Evolutionary conservation across 305 asterid species (phyloP).

Genomic region (Solanum hybrid): DNA sequence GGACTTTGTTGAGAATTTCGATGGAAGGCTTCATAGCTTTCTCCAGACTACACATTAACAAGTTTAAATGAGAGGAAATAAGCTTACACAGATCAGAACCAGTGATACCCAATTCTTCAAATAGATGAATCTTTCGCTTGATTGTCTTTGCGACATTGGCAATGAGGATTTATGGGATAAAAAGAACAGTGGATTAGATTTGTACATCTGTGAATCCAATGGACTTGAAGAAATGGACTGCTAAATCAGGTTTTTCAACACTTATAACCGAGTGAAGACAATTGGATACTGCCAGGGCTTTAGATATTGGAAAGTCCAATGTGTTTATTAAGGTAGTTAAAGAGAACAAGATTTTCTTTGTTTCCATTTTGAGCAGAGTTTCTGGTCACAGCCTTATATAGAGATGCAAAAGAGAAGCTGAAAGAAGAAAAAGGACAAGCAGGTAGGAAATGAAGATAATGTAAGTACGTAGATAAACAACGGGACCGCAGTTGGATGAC

Average conservation of each 20-base stretch:
- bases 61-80: constrained; percentile 6
- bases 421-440: background rate
- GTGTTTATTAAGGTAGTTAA: constrained; percentile 12
- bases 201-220: constrained; percentile 19
- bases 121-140: constrained; percentile 16
- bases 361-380: background rate
- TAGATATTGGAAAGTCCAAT: constrained; percentile 1
- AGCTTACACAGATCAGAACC: constrained; percentile 18
- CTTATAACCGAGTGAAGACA: background rate
- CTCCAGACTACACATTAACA: constrained; percentile 14
- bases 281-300: constrained; percentile 10
- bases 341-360: background rate
- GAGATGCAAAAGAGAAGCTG: background rate
- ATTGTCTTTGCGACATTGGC: constrained; percentile 15
- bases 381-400: background rate
- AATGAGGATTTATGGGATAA: constrained; percentile 18
- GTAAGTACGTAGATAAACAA: background rate
- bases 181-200: constrained; percentile 10
- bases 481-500: background rate
- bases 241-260: constrained; percentile 13
- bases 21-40: constrained; percentile 20
- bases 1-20: constrained; percentile 11
- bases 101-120: constrained; percentile 23
- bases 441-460: background rate
- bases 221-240: constrained; percentile 6